phyloP scores from a whole-genome alignment of 164 flowering plant species.

The Brasenia schreberi region DNA sequence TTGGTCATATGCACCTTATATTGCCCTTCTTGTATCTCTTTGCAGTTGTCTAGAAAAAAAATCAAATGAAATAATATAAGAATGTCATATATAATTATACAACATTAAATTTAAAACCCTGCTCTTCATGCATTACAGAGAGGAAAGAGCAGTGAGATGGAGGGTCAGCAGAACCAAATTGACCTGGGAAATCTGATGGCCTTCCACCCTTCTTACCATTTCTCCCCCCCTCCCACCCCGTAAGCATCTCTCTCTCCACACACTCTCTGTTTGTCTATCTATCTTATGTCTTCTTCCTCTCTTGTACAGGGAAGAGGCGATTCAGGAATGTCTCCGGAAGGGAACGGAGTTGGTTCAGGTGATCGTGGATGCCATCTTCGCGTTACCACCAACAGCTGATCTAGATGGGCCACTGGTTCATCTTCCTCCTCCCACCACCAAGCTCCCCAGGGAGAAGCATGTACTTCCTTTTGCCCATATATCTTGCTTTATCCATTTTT shows the following conservation, averaged over 20 bases:
- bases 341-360: constrained; percentile 63
- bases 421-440: constrained; percentile 65
- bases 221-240: constrained; percentile 52
- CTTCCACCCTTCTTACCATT: constrained; percentile 41
- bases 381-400: constrained; percentile 58
- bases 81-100: too few relatives aligned
- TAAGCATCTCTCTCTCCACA: constrained; percentile 8
- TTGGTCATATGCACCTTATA: too few relatives aligned
- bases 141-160: constrained; percentile 3
- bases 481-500: background rate
- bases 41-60: too few relatives aligned
- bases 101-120: too few relatives aligned
- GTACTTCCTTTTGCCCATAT: constrained; percentile 18
- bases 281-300: background rate
- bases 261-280: background rate
- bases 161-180: constrained; percentile 15
- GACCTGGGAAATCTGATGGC: constrained; percentile 76
- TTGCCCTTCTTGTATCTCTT: too few relatives aligned
- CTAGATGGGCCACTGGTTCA: constrained; percentile 68
- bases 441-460: constrained; percentile 78
- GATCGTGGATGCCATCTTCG: constrained; percentile 53
- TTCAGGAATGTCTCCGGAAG: constrained; percentile 34
- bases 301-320: constrained; percentile 51
- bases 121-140: background rate
- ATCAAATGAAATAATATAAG: too few relatives aligned